Conservation (phyloP, 139 green algal genomes). For the Volvox africanus region DNA sequence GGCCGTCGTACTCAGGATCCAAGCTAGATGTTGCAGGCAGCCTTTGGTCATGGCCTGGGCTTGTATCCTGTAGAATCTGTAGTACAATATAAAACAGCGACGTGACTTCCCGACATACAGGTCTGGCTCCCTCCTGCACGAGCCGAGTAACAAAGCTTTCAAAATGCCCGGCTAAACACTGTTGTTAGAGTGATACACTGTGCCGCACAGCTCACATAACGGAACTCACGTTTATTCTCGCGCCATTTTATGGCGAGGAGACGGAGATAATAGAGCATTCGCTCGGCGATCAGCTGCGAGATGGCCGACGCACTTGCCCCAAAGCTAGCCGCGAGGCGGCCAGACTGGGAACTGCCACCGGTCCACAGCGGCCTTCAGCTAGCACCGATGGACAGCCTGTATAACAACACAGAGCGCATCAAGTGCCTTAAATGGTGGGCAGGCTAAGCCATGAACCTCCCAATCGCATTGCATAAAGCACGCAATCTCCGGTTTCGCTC, state of each 20-base stretch:
- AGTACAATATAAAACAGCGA: neutral
- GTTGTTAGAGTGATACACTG: neutral
- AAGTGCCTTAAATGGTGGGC: slow-evolving; percentile 49
- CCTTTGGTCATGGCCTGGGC: neutral
- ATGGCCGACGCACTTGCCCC: neutral
- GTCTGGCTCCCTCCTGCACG: neutral
- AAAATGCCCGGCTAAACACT: neutral
- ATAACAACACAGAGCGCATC: slow-evolving; percentile 1
- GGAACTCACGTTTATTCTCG: neutral
- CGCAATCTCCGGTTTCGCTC: too few species aligned
- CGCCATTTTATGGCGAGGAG: neutral
- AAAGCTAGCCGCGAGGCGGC: slow-evolving; percentile 45
- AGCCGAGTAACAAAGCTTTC: neutral
- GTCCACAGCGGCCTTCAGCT: slow-evolving; percentile 51
- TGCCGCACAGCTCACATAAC: neutral
- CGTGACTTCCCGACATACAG: neutral
- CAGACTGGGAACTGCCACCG: slow-evolving; percentile 51
- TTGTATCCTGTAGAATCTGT: neutral
- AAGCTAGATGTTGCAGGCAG: neutral
- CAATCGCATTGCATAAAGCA: too few species aligned
- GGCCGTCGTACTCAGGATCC: too few species aligned
- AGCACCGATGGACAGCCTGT: slow-evolving; percentile 16
- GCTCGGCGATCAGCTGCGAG: neutral
- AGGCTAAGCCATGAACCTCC: too few species aligned
- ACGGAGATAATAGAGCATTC: neutral